These are phyloP conservation scores for Tephrocybe rancida DNA, from an alignment of 768 basidiomycete species.

Conservation along the genomic window DNA sequence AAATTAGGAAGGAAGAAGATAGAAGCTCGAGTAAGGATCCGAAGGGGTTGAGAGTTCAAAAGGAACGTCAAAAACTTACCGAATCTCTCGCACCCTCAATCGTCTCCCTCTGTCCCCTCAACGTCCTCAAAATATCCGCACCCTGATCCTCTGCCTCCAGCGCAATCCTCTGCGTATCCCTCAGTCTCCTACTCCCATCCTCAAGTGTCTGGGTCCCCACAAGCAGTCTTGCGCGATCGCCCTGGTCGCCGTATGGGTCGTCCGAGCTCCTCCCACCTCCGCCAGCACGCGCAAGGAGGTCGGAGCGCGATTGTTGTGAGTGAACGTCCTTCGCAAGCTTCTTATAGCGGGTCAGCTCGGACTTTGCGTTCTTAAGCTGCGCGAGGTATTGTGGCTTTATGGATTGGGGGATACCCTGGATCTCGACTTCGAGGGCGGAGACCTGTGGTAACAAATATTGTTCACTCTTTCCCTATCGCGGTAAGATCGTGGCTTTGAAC, in stretches of 20 bases:
- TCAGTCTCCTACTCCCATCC: constrained; percentile 74
- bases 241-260: constrained; percentile 68
- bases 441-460: constrained; percentile 61
- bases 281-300: constrained; percentile 46
- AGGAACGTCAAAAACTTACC: constrained; percentile 41
- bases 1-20: too few relatives aligned
- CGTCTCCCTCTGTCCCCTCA: constrained; percentile 86
- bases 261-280: constrained; percentile 44
- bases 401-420: constrained; percentile 88
- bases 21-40: too few relatives aligned
- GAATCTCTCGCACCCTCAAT: constrained; percentile 88
- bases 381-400: constrained; percentile 69
- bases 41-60: not conserved
- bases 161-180: constrained; percentile 85
- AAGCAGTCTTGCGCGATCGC: constrained; percentile 73
- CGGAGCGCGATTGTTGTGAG: constrained; percentile 48
- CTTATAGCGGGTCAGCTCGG: constrained; percentile 75
- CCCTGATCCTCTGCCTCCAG: constrained; percentile 92
- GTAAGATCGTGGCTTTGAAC: constrained; percentile 22
- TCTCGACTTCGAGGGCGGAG: constrained; percentile 93
- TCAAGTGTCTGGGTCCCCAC: constrained; percentile 70
- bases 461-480: not conserved
- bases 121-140: constrained; percentile 79
- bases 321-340: constrained; percentile 76
- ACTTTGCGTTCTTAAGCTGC: constrained; percentile 69